These are phyloP conservation scores for Saccharomyces hybrid DNA, from an alignment of 1,139 yeast genomes.

Conservation along the genomic window DNA sequence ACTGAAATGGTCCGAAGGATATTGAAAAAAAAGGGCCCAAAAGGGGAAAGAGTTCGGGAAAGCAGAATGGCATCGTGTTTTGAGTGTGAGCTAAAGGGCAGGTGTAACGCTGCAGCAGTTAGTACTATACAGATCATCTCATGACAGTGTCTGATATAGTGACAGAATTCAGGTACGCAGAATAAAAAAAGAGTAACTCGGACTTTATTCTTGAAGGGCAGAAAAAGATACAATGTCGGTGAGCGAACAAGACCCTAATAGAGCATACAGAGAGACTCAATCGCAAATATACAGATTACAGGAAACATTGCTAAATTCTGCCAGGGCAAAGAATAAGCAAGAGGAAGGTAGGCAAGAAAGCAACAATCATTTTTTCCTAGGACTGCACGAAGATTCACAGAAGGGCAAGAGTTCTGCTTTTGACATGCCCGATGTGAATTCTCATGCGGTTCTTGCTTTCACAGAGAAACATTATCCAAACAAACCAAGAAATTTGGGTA, in stretches of 20 bases:
- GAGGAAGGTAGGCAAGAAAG: neutral
- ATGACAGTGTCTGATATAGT: neutral
- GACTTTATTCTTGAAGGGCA: neutral
- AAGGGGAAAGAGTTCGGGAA: neutral
- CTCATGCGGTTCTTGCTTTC: constrained; percentile 12
- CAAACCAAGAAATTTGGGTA: constrained; percentile 14
- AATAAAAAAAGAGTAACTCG: neutral
- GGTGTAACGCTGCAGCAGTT: no score
- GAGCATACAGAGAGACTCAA: constrained; percentile 28
- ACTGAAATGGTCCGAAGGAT: neutral
- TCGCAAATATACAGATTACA: constrained; percentile 29
- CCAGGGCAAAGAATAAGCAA: constrained; percentile 9
- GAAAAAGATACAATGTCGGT: neutral
- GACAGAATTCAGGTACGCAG: neutral
- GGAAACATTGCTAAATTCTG: constrained; percentile 29
- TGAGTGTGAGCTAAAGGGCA: no score
- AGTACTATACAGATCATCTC: neutral
- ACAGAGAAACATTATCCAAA: constrained; percentile 11
- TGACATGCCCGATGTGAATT: constrained; percentile 8
- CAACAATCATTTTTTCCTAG: neutral
- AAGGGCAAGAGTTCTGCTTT: neutral
- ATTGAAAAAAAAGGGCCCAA: neutral
- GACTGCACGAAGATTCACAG: neutral
- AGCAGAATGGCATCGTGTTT: neutral
- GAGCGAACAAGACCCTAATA: constrained; percentile 11